Base-by-base conservation (phyloP, 495 filamentous ascomycete species). In the Podospora pseudopauciseta region DNA sequence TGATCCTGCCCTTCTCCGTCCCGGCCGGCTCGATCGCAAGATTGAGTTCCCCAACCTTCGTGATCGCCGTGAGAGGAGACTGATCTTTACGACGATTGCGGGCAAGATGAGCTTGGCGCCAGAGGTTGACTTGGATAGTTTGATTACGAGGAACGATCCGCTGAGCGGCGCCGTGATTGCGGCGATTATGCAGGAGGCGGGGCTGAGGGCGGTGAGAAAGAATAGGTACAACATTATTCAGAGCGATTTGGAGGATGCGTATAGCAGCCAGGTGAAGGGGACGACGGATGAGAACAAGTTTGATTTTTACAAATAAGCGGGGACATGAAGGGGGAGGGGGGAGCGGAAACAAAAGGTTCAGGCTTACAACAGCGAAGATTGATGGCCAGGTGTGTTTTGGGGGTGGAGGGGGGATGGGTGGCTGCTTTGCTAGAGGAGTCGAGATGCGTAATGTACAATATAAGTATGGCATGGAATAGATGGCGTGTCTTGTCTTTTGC, bases 171-270 rank as follows among this genome's bases (percentile, higher is more conserved):
- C 95, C 57, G 89, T 98, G 70, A 99, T 99, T 80, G 95, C 95
- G 20, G 95, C 95, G 28, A 96, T 99, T 77, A 98, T 99, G 95
- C 95, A 99, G 79, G 95, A 99, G 80, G 96, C 95, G 53, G 95
- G 95, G 68, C 83, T 99, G 68, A 87, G 95, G 65, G 95, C 95
- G 56, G 96, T 99, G 63, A 86, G 95, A 74, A 99, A 99, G 87
- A 99, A 99, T 78, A 84, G 95, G 70, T 99, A 99, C 80, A 97
- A 98, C 76, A 98, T 99, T 77, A 97, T 99, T 73, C 96, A 98
- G 81, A 86, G 84, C 57, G 95, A 99, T 77, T 83, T 99, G 62
- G 95, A 99, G 78, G 94, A 97, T 79, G 94, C 96, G 5, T 99
- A 99, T 76, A 88, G 91, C 15, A 92, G 90, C 74, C 95, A 99